Evolutionary conservation across 2,329 filamentous ascomycete genomes (phyloP).

Genomic region (Aotearoamyces nothofagi): DNA sequence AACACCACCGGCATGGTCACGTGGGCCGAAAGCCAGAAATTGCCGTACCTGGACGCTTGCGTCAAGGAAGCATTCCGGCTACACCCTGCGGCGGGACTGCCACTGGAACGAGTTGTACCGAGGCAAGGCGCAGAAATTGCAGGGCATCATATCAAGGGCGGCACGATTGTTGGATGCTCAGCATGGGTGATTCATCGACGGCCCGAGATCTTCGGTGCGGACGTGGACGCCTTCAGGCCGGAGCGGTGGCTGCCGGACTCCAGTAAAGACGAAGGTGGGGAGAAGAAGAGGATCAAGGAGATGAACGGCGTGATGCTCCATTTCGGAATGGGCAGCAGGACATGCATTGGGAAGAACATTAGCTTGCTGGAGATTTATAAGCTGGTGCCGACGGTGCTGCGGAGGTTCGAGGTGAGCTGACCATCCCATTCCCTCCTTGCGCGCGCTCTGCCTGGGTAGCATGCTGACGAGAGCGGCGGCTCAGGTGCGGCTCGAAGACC

Average conservation of each 20-base stretch:
- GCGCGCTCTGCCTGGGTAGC: not conserved
- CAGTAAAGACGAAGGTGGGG: slow-evolving; percentile 19
- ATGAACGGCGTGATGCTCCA: slow-evolving; percentile 61
- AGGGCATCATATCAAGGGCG: slow-evolving; percentile 46
- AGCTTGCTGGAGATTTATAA: slow-evolving; percentile 49
- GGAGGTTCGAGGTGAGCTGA: slow-evolving; percentile 43
- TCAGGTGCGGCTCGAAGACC: slow-evolving; percentile 38
- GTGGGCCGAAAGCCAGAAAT: slow-evolving; percentile 52
- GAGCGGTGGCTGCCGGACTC: slow-evolving; percentile 47
- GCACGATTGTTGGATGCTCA: slow-evolving; percentile 60
- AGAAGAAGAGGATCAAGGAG: slow-evolving; percentile 40
- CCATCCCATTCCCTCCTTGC: too few relatives aligned
- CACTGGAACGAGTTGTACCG: slow-evolving; percentile 60
- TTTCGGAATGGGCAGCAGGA: slow-evolving; percentile 56
- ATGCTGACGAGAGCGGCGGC: not conserved
- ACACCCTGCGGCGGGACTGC: slow-evolving; percentile 59
- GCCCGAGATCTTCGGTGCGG: slow-evolving; percentile 49
- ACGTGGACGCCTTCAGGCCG: slow-evolving; percentile 50
- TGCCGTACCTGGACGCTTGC: slow-evolving; percentile 64
- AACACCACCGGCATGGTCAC: slow-evolving; percentile 44
- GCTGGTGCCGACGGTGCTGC: slow-evolving; percentile 42
- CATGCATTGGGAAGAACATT: slow-evolving; percentile 56
- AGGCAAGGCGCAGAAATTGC: slow-evolving; percentile 45
- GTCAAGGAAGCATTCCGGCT: slow-evolving; percentile 67
- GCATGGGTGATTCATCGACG: slow-evolving; percentile 62